Percentiles rank a stretch among this genome's conserved stretches.
Conservation (phyloP, 2,329 filamentous ascomycete genomes). For the Teratosphaeria destructans region DNA sequence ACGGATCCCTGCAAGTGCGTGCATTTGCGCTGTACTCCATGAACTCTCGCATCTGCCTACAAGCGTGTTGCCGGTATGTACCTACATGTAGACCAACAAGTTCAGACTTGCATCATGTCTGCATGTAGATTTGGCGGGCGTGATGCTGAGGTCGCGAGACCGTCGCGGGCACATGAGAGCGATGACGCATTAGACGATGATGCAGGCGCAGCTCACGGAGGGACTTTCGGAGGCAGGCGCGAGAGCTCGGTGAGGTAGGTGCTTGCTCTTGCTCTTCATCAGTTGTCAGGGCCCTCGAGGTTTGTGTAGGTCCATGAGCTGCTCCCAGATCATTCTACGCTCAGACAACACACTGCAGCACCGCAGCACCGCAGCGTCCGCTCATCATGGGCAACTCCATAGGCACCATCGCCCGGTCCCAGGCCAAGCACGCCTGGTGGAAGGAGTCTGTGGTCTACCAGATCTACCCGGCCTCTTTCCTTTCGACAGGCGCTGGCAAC, state of each 20-base stretch:
- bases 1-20: background rate
- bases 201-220: background rate
- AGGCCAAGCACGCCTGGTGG: slow-evolving; percentile 22
- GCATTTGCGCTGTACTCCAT: background rate
- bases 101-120: background rate
- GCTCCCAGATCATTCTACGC: background rate
- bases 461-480: slow-evolving; percentile 50
- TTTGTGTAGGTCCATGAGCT: background rate
- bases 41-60: background rate
- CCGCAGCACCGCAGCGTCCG: background rate
- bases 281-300: background rate
- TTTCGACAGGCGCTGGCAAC: slow-evolving; percentile 44
- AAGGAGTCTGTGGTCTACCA: slow-evolving; percentile 34
- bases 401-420: background rate
- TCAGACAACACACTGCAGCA: too few relatives aligned
- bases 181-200: background rate
- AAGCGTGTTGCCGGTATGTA: background rate
- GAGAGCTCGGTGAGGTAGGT: background rate
- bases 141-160: background rate
- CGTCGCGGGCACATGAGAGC: background rate
- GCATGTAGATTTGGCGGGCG: background rate
- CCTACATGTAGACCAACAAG: too few relatives aligned
- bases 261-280: background rate
- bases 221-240: background rate
- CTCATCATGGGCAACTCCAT: background rate